A percentile compares a stretch with the other conserved stretches of the same genome.
phyloP scores from a whole-genome alignment of 345 rosid species.

The Nephelium lappaceum region DNA sequence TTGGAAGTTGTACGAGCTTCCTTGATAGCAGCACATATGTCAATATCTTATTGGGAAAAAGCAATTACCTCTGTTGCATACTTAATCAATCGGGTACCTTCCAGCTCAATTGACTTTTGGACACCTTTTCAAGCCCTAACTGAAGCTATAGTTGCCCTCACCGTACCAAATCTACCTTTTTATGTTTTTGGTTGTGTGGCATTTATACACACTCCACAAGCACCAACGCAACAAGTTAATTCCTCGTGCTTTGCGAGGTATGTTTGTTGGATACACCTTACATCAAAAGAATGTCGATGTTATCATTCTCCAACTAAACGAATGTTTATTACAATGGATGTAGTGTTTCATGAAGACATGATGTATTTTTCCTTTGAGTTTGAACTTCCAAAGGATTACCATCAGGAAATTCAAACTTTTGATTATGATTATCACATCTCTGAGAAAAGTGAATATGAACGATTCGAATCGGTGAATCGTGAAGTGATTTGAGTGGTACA shows the following conservation, averaged over 20 bases:
- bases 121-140: background rate
- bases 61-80: background rate
- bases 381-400: background rate
- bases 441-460: too few species aligned
- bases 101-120: background rate
- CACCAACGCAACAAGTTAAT: background rate
- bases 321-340: conserved; percentile 6
- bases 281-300: background rate
- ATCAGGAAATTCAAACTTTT: background rate
- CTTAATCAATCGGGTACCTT: background rate
- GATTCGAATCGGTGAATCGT: too few species aligned
- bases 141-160: background rate
- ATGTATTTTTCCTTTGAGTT: background rate
- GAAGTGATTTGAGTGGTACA: too few species aligned
- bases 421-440: background rate
- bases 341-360: background rate
- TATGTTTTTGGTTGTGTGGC: conserved; percentile 3
- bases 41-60: background rate
- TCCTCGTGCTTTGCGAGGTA: background rate
- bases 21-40: background rate
- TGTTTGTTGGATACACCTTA: background rate
- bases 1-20: too few species aligned
- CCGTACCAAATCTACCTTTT: background rate
- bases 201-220: background rate
- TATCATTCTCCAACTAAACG: conserved; percentile 7